Conservation (phyloP, 441 rosid genomes). For the Manihot esculenta region DNA sequence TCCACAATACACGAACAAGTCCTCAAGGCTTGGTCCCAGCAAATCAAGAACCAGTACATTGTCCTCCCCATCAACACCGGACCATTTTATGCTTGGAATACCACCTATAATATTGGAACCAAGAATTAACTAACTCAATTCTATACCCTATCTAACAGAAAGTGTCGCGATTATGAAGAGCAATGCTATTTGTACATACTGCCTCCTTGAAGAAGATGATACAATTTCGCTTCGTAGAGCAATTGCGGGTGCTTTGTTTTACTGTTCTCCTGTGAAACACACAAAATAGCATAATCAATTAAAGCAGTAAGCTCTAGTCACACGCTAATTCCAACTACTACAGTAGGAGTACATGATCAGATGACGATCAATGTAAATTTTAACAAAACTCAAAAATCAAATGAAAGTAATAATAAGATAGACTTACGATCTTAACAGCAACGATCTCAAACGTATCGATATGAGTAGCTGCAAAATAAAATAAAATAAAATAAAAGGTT, state of each 20-base stretch:
- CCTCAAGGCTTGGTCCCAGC: conserved; percentile 68
- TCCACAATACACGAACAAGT: conserved; percentile 59
- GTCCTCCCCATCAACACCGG: conserved; percentile 55
- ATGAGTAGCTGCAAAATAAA: conserved; percentile 71
- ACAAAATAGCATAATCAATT: conserved; percentile 14
- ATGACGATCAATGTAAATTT: conserved; percentile 1
- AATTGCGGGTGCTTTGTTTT: conserved; percentile 81
- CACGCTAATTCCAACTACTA: background rate
- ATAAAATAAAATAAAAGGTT: conserved; percentile 3
- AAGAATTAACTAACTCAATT: conserved; percentile 6
- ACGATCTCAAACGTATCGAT: conserved; percentile 92
- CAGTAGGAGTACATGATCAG: background rate
- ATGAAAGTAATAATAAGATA: background rate
- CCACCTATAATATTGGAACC: conserved; percentile 35
- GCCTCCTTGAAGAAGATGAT: conserved; percentile 79
- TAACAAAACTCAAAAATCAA: background rate
- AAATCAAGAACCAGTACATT: conserved; percentile 53
- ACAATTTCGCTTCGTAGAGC: conserved; percentile 71
- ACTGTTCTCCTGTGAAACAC: conserved; percentile 55
- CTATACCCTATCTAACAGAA: background rate
- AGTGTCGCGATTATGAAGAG: background rate
- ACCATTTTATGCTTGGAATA: conserved; percentile 52
- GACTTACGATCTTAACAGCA: conserved; percentile 91
- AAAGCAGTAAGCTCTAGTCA: background rate
- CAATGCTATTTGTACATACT: conserved; percentile 33